Conservation (phyloP, 805 yeast species). For the Torulaspora gathmanii region DNA sequence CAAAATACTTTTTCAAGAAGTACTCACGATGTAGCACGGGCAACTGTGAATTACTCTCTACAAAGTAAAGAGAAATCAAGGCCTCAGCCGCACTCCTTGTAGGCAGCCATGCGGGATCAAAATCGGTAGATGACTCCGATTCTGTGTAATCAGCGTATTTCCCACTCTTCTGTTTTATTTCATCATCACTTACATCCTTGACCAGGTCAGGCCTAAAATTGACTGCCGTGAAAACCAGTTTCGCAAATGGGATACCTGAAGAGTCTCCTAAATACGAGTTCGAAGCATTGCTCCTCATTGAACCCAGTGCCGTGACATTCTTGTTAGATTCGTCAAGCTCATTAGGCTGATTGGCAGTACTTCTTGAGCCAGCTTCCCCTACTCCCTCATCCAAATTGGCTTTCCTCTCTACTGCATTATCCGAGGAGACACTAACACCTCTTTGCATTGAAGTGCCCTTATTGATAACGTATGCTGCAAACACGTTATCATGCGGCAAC, state of each 20-base stretch:
- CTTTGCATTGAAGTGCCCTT: constrained; percentile 25
- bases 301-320: constrained; percentile 21
- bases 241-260: constrained; percentile 68
- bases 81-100: constrained; percentile 65
- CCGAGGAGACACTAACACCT: constrained; percentile 11
- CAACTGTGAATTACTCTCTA: constrained; percentile 75
- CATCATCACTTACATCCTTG: constrained; percentile 24
- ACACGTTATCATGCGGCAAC: constrained; percentile 21
- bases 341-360: background rate
- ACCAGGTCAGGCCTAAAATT: constrained; percentile 45
- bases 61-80: constrained; percentile 60
- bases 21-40: constrained; percentile 81
- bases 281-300: constrained; percentile 25
- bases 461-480: constrained; percentile 28
- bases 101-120: constrained; percentile 44
- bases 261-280: constrained; percentile 46
- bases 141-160: constrained; percentile 20
- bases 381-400: background rate
- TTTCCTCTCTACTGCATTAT: background rate
- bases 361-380: background rate
- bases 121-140: constrained; percentile 18
- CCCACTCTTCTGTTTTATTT: constrained; percentile 21
- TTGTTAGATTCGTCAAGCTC: constrained; percentile 26
- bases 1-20: constrained; percentile 60
- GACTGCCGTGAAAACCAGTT: constrained; percentile 71